Evolutionary conservation across 148 eudicot species (phyloP).

Genomic region (Euryodendron excelsum): DNA sequence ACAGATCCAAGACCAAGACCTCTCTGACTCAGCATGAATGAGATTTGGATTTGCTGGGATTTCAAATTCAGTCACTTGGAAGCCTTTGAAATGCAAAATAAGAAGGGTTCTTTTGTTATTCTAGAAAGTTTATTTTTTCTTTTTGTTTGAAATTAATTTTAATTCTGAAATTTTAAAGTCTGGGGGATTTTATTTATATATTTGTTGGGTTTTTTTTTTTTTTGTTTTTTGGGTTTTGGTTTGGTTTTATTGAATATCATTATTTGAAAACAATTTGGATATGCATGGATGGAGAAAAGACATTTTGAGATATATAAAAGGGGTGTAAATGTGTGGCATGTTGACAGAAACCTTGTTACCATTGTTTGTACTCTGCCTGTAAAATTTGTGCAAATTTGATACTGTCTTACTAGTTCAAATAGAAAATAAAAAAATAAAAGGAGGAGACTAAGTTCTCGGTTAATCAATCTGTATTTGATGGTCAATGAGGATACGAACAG

Average conservation of each 20-base stretch:
- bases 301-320: not conserved
- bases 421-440: too few species aligned
- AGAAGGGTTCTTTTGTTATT: conserved; percentile 8
- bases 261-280: not conserved
- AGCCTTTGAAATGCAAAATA: not conserved
- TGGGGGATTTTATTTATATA: conserved; percentile 17
- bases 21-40: conserved; percentile 21
- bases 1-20: conserved; percentile 81
- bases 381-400: not conserved
- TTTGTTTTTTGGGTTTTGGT: not conserved
- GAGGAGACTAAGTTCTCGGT: too few species aligned
- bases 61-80: not conserved
- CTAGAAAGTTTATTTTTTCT: not conserved
- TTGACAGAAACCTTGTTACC: not conserved
- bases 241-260: not conserved
- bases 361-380: not conserved
- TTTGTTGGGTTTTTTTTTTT: not conserved
- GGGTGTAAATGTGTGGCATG: not conserved
- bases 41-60: conserved; percentile 8
- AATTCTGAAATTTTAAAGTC: conserved; percentile 9
- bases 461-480: too few species aligned
- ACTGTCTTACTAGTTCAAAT: not conserved
- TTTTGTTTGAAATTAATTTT: conserved; percentile 7
- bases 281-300: not conserved
- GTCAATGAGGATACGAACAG: too few species aligned